A percentile compares a stretch with the other conserved stretches of the same genome.
Conservation (phyloP, 345 rosid species). For the Stellera chamaejasme region DNA sequence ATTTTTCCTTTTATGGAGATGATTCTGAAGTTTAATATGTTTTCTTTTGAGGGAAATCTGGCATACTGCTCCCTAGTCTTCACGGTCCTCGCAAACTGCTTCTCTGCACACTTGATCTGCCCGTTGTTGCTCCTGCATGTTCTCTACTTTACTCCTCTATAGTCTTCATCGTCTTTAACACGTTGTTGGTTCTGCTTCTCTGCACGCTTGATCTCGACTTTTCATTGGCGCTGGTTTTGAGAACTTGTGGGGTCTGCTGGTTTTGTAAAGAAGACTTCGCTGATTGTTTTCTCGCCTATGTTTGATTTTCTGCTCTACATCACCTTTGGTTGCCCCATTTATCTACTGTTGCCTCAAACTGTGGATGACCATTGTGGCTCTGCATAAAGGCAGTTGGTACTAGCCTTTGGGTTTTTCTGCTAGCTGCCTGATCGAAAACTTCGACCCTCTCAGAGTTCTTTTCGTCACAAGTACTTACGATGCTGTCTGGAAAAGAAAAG, state of each 20-base stretch:
- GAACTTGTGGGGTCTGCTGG: conserved; percentile 11
- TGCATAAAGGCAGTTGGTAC: no score
- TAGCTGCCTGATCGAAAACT: no score
- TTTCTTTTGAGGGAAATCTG: conserved; percentile 60
- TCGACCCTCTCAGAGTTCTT: no score
- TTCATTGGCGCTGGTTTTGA: conserved; percentile 14
- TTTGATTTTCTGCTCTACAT: conserved; percentile 16
- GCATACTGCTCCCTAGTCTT: conserved; percentile 50
- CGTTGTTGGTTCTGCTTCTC: conserved; percentile 20
- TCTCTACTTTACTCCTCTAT: conserved; percentile 2
- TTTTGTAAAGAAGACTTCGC: conserved; percentile 22
- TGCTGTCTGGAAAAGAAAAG: no score
- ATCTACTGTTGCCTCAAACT: conserved; percentile 10
- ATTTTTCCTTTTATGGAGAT: conserved; percentile 13
- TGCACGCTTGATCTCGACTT: conserved; percentile 15
- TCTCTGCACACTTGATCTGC: conserved; percentile 32
- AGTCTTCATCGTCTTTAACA: conserved; percentile 16
- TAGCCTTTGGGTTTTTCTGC: no score
- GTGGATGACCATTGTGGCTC: not conserved
- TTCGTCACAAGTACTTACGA: no score
- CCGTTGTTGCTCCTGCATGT: conserved; percentile 26
- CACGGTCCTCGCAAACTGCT: conserved; percentile 45
- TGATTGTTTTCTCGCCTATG: conserved; percentile 9
- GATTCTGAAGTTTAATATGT: conserved; percentile 43
- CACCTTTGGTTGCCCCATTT: conserved; percentile 10